Conservation (phyloP, 495 filamentous ascomycete genomes). For the Lasiosphaeria miniovina region DNA sequence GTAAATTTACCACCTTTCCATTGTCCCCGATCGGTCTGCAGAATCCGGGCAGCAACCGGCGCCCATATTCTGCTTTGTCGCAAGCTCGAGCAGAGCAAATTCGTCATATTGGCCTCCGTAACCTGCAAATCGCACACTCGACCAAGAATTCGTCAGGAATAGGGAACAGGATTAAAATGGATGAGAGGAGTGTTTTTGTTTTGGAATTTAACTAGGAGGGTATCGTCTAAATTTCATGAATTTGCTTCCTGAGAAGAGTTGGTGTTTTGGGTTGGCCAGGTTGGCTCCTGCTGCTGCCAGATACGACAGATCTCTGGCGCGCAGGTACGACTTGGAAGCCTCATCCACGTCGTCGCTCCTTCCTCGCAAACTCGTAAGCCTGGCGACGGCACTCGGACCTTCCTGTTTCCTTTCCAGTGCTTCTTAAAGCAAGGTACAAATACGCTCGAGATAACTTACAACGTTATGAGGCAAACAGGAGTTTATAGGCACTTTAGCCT, state of each 20-base stretch:
- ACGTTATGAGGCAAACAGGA: no score
- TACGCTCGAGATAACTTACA: neutral
- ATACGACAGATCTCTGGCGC: no score
- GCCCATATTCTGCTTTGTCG: slow-evolving; percentile 42
- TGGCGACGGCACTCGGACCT: no score
- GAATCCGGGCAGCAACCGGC: slow-evolving; percentile 42
- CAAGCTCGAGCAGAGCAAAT: neutral
- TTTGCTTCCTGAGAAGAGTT: slow-evolving; percentile 1
- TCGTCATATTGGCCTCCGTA: neutral
- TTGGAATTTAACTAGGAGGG: slow-evolving; percentile 9
- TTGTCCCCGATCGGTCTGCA: slow-evolving; percentile 27
- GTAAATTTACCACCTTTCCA: slow-evolving; percentile 47
- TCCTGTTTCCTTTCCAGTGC: neutral
- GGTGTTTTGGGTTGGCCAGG: neutral
- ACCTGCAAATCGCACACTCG: slow-evolving; percentile 22
- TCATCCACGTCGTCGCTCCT: slow-evolving; percentile 7
- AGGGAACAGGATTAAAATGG: no score
- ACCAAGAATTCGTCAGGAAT: slow-evolving; percentile 19
- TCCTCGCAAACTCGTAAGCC: slow-evolving; percentile 10
- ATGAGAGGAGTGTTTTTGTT: slow-evolving; percentile 5
- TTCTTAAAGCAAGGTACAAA: slow-evolving; percentile 4
- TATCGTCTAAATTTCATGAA: slow-evolving; percentile 10
- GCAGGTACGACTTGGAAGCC: neutral
- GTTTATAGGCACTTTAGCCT: no score
- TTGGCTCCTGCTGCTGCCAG: slow-evolving; percentile 5